These are phyloP conservation scores for Candida stauntonica DNA, from an alignment of 805 yeast species.

Conservation along the genomic window DNA sequence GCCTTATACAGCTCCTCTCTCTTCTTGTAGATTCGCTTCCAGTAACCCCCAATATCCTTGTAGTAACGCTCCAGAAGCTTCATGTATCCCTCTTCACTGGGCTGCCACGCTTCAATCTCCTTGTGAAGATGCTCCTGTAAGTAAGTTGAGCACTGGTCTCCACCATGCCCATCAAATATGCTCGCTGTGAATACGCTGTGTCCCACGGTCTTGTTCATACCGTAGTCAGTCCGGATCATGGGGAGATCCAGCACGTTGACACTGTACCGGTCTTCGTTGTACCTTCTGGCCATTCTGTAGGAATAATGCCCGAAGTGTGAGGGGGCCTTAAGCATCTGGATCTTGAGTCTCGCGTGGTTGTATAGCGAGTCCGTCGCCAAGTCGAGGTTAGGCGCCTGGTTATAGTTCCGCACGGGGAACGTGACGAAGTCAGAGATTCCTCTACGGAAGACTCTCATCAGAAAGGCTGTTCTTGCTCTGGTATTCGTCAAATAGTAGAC, in stretches of 20 bases:
- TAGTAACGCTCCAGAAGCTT: slow-evolving; percentile 51
- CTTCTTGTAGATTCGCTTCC: slow-evolving; percentile 70
- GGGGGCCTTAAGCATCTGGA: slow-evolving; percentile 50
- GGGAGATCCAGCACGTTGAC: slow-evolving; percentile 58
- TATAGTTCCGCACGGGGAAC: slow-evolving; percentile 17
- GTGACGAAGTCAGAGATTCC: slow-evolving; percentile 21
- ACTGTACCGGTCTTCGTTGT: slow-evolving; percentile 78
- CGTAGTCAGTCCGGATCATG: slow-evolving; percentile 24
- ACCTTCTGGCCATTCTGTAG: slow-evolving; percentile 67
- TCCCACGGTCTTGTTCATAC: slow-evolving; percentile 15
- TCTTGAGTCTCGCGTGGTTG: slow-evolving; percentile 19
- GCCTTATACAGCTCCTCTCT: slow-evolving; percentile 32
- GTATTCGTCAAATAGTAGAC: too few species aligned
- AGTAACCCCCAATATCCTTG: slow-evolving; percentile 67
- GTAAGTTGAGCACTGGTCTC: slow-evolving; percentile 64
- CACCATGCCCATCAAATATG: slow-evolving; percentile 95
- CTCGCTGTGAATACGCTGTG: slow-evolving; percentile 57
- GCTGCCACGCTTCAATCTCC: slow-evolving; percentile 43
- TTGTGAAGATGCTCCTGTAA: slow-evolving; percentile 49
- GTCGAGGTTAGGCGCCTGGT: slow-evolving; percentile 13
- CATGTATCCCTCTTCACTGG: slow-evolving; percentile 32
- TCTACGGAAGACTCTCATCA: neutral
- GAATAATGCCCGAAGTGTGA: slow-evolving; percentile 65
- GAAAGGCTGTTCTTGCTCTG: too few species aligned
- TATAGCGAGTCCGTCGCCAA: slow-evolving; percentile 12